phyloP scores from a whole-genome alignment of 1,284 basidiomycete genomes.

The Malassezia nana region DNA sequence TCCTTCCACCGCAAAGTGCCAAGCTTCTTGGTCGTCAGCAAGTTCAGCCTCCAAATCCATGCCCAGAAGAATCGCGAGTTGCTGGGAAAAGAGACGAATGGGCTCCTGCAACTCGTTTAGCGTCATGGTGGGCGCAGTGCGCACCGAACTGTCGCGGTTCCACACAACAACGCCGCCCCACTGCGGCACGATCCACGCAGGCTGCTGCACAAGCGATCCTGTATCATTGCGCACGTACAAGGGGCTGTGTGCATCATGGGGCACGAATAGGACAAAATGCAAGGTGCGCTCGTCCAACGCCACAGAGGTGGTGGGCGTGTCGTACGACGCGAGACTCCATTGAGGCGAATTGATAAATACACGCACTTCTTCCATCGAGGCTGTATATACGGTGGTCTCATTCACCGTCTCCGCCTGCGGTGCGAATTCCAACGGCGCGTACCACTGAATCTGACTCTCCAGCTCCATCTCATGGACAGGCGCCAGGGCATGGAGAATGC shows the following conservation, averaged over 20 bases:
- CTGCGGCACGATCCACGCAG: slow-evolving; percentile 79
- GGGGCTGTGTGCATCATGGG: slow-evolving; percentile 61
- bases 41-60: slow-evolving; percentile 47
- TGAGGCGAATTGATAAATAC: slow-evolving; percentile 88
- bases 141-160: slow-evolving; percentile 51
- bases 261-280: slow-evolving; percentile 83
- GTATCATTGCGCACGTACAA: slow-evolving; percentile 57
- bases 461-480: slow-evolving; percentile 75
- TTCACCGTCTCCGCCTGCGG: background rate
- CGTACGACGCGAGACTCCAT: slow-evolving; percentile 60
- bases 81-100: slow-evolving; percentile 64
- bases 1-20: slow-evolving; percentile 6
- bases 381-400: slow-evolving; percentile 9
- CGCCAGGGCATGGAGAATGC: slow-evolving; percentile 17
- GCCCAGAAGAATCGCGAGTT: slow-evolving; percentile 69
- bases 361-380: slow-evolving; percentile 30
- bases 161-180: slow-evolving; percentile 82
- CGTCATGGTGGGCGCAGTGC: slow-evolving; percentile 7
- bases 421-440: slow-evolving; percentile 75
- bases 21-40: background rate
- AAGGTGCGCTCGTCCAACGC: slow-evolving; percentile 49
- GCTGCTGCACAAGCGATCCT: slow-evolving; percentile 10
- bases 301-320: background rate
- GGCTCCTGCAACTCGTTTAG: slow-evolving; percentile 53
- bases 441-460: slow-evolving; percentile 85